Conservation (phyloP, 169 alveolate genomes). For the Plasmodium yoelii region DNA sequence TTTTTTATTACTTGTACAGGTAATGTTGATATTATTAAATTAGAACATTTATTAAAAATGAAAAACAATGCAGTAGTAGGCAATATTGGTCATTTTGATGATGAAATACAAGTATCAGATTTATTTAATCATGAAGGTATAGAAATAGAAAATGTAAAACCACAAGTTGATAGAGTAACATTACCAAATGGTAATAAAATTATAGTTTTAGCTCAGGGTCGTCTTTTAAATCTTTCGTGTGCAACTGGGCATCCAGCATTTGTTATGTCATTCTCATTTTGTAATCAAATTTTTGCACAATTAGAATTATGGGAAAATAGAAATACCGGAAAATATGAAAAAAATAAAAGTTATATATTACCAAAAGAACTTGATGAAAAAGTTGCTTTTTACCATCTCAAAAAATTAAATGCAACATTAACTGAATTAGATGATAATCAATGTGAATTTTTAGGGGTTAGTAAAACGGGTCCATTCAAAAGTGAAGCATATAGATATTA, state of each 20-base stretch:
- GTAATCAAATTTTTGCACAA: constrained; percentile 93
- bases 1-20: constrained; percentile 98
- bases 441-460: constrained; percentile 95
- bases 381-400: constrained; percentile 97
- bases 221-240: constrained; percentile 98
- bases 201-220: constrained; percentile 96
- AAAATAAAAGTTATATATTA: constrained; percentile 91
- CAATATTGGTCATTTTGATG: constrained; percentile 98
- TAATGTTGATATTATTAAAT: constrained; percentile 94
- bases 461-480: constrained; percentile 96
- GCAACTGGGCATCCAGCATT: constrained; percentile 99
- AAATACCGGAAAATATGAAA: constrained; percentile 78
- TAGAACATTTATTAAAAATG: constrained; percentile 96
- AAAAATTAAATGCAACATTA: constrained; percentile 94
- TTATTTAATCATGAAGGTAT: constrained; percentile 92
- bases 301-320: constrained; percentile 86
- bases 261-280: constrained; percentile 98
- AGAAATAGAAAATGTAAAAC: constrained; percentile 92
- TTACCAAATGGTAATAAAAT: constrained; percentile 95
- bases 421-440: constrained; percentile 94
- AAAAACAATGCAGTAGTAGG: constrained; percentile 97
- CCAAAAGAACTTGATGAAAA: constrained; percentile 97
- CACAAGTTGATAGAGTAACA: constrained; percentile 93
- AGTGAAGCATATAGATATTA: constrained; percentile 94
- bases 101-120: constrained; percentile 97